phyloP scores from a whole-genome alignment of 1,284 basidiomycete genomes.

The Ceratobasidium sp. region DNA sequence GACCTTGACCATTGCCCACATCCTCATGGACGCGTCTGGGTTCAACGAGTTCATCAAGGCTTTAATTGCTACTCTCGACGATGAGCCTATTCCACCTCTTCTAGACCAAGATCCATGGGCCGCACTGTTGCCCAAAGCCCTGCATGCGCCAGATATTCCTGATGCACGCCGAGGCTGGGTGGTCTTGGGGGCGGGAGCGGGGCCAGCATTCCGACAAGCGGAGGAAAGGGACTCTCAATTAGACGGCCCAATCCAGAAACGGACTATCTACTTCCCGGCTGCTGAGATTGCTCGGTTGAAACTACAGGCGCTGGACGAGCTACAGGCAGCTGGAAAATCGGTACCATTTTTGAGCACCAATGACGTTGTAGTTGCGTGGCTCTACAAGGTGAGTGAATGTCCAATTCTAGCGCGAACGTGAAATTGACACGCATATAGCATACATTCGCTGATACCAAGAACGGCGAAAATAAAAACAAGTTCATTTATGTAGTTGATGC shows the following conservation, averaged over 20 bases:
- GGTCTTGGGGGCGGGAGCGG: slow-evolving; percentile 1
- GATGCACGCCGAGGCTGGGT: slow-evolving; percentile 21
- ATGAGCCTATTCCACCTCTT: slow-evolving; percentile 6
- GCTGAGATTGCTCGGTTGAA: slow-evolving; percentile 29
- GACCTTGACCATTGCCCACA: slow-evolving; percentile 23
- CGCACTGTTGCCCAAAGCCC: slow-evolving; percentile 6
- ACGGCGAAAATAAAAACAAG: slow-evolving; percentile 8
- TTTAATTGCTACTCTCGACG: slow-evolving; percentile 19
- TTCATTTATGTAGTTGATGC: slow-evolving; percentile 34
- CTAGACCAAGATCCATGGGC: slow-evolving; percentile 21
- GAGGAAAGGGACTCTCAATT: slow-evolving; percentile 1
- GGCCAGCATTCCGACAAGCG: slow-evolving; percentile 3
- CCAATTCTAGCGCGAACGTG: not conserved
- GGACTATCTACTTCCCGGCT: slow-evolving; percentile 28
- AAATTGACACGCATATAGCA: slow-evolving; percentile 26
- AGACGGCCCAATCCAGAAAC: slow-evolving; percentile 24
- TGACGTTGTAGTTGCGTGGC: slow-evolving; percentile 22
- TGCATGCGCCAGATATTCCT: not conserved
- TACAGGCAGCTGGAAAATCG: not conserved
- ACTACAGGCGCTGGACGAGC: not conserved
- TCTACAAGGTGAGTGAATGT: slow-evolving; percentile 26
- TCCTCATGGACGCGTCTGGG: slow-evolving; percentile 36
- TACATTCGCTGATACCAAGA: slow-evolving; percentile 14
- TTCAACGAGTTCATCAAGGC: slow-evolving; percentile 30
- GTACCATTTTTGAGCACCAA: slow-evolving; percentile 17